Percentiles rank a stretch among this genome's conserved stretches.
Conservation (phyloP, 768 basidiomycete genomes). For the Panaeolus cyanescens region DNA sequence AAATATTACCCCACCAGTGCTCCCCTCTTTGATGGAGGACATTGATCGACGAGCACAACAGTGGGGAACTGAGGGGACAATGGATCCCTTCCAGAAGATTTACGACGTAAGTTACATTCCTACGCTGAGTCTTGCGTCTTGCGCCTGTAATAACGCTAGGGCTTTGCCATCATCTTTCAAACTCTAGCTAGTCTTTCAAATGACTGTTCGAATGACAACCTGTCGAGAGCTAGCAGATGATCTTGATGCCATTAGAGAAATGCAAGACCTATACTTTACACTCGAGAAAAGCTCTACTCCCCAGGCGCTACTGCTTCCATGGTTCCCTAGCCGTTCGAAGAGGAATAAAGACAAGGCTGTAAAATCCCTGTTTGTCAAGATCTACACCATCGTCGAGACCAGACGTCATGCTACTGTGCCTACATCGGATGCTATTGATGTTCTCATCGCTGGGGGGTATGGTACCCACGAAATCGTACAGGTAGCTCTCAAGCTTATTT, state of each 20-base stretch:
- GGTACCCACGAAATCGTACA: slow-evolving; percentile 26
- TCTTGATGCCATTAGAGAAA: slow-evolving; percentile 13
- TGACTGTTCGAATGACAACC: slow-evolving; percentile 31
- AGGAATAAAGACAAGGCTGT: slow-evolving; percentile 30
- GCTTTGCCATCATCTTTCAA: too few relatives aligned
- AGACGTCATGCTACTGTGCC: slow-evolving; percentile 24
- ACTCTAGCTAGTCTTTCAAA: slow-evolving; percentile 29
- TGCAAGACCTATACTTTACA: slow-evolving; percentile 20
- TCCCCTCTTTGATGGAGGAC: slow-evolving; percentile 24
- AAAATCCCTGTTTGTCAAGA: slow-evolving; percentile 25
- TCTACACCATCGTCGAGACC: slow-evolving; percentile 27
- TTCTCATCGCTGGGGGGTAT: slow-evolving; percentile 31
- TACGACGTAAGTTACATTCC: slow-evolving; percentile 21
- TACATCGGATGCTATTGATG: slow-evolving; percentile 34
- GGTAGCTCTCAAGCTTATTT: slow-evolving; percentile 18
- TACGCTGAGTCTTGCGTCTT: too few relatives aligned
- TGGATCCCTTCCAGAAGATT: slow-evolving; percentile 27
- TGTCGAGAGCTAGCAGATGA: slow-evolving; percentile 28
- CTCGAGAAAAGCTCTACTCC: slow-evolving; percentile 6
- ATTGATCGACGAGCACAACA: slow-evolving; percentile 18
- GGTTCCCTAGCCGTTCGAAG: slow-evolving; percentile 33
- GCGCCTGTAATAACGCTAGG: too few relatives aligned
- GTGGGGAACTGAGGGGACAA: slow-evolving; percentile 23
- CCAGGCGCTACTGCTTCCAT: slow-evolving; percentile 29
- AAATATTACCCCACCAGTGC: neutral